Evolutionary conservation across 768 basidiomycete genomes (phyloP).

Genomic region (Xanthoconium stramineum): DNA sequence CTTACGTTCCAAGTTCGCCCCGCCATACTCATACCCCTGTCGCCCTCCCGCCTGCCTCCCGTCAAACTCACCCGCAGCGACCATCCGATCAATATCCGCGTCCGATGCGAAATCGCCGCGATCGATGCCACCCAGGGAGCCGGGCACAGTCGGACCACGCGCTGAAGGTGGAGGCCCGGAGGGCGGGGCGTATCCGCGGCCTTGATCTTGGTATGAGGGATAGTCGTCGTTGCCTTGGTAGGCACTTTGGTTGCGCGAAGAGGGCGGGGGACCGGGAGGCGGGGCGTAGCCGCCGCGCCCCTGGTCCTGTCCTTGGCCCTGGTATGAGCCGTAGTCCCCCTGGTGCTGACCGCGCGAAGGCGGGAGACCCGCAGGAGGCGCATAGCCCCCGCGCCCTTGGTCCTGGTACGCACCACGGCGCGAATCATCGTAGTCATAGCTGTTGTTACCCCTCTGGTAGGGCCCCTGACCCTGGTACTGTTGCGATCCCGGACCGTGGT

Average conservation of each 20-base stretch:
- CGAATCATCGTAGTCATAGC: neutral
- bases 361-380: neutral
- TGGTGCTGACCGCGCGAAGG: neutral
- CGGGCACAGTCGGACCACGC: neutral
- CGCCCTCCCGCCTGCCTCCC: neutral
- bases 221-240: neutral
- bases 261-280: neutral
- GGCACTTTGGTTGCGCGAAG: neutral
- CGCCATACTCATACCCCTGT: neutral
- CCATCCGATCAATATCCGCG: slow-evolving; percentile 23
- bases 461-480: neutral
- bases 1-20: neutral
- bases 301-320: neutral
- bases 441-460: neutral
- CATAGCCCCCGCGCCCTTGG: neutral
- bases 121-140: slow-evolving; percentile 15
- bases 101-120: slow-evolving; percentile 30
- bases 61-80: slow-evolving; percentile 15
- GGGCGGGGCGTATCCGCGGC: neutral
- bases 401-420: neutral
- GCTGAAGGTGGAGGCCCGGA: slow-evolving; percentile 2
- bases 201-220: neutral
- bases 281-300: neutral
- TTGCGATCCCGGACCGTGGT: neutral
- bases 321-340: too few relatives aligned